Conservation (phyloP, 371 early-diverging fungal genomes). For the Mucor racemosus region DNA sequence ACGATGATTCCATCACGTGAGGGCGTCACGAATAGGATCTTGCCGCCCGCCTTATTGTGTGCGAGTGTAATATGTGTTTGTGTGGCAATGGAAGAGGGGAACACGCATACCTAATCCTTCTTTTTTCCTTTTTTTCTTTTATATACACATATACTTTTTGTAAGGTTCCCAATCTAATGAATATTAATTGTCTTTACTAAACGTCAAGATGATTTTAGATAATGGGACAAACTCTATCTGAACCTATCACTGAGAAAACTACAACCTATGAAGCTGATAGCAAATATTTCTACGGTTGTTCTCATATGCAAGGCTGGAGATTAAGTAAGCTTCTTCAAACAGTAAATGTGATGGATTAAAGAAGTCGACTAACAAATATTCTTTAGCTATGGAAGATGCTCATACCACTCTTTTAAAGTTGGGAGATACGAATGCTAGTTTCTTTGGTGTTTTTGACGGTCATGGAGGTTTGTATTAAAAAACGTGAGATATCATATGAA, state of each 20-base stretch:
- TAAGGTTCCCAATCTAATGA: background rate
- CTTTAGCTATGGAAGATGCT: constrained; percentile 93
- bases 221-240: constrained; percentile 97
- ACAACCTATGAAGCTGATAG: constrained; percentile 73
- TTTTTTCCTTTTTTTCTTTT: background rate
- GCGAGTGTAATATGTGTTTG: background rate
- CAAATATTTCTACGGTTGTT: constrained; percentile 84
- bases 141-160: constrained; percentile 2
- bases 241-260: constrained; percentile 91
- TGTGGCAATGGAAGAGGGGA: background rate
- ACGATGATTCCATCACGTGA: background rate
- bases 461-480: constrained; percentile 78
- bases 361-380: background rate
- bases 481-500: background rate
- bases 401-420: constrained; percentile 85
- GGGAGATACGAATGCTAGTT: constrained; percentile 57
- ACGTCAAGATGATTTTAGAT: background rate
- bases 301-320: constrained; percentile 98
- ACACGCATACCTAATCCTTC: background rate
- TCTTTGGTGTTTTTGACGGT: constrained; percentile 96
- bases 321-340: constrained; percentile 66
- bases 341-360: background rate
- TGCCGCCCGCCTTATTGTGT: background rate
- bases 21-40: background rate
- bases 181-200: background rate